Conservation (phyloP, 179 eudicot species). For the Silene noctiflora region DNA sequence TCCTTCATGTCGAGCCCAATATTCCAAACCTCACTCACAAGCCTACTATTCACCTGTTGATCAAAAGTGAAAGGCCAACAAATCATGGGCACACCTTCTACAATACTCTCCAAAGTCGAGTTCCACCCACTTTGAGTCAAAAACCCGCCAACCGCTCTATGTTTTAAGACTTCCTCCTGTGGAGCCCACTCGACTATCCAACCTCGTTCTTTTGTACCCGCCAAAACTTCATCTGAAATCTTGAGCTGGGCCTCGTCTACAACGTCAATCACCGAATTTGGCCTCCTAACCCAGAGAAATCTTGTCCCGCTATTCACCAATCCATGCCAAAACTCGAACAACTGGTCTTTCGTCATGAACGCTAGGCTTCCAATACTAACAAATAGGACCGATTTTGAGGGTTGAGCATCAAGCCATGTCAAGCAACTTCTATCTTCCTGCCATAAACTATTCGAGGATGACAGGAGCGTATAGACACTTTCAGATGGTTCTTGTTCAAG, state of each 20-base stretch:
- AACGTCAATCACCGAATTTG: slow-evolving; percentile 25
- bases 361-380: slow-evolving; percentile 57
- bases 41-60: slow-evolving; percentile 55
- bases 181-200: slow-evolving; percentile 52
- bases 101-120: slow-evolving; percentile 55
- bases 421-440: slow-evolving; percentile 44
- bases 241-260: background rate
- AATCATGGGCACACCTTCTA: slow-evolving; percentile 51
- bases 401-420: slow-evolving; percentile 47
- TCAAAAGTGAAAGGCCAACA: slow-evolving; percentile 55
- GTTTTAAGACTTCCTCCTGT: slow-evolving; percentile 56
- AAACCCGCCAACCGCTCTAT: slow-evolving; percentile 51
- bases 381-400: slow-evolving; percentile 38
- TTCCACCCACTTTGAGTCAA: slow-evolving; percentile 65
- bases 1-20: slow-evolving; percentile 64
- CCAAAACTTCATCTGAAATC: slow-evolving; percentile 36
- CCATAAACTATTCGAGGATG: slow-evolving; percentile 35
- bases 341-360: slow-evolving; percentile 31
- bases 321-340: slow-evolving; percentile 54
- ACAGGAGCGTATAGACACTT: background rate
- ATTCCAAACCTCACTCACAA: slow-evolving; percentile 46
- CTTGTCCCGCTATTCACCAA: slow-evolving; percentile 36
- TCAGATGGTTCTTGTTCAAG: slow-evolving; percentile 11
- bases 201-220: slow-evolving; percentile 49
- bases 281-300: slow-evolving; percentile 55